Evolutionary conservation across 345 rosid genomes (phyloP).

Genomic region (Populus euphratica): DNA sequence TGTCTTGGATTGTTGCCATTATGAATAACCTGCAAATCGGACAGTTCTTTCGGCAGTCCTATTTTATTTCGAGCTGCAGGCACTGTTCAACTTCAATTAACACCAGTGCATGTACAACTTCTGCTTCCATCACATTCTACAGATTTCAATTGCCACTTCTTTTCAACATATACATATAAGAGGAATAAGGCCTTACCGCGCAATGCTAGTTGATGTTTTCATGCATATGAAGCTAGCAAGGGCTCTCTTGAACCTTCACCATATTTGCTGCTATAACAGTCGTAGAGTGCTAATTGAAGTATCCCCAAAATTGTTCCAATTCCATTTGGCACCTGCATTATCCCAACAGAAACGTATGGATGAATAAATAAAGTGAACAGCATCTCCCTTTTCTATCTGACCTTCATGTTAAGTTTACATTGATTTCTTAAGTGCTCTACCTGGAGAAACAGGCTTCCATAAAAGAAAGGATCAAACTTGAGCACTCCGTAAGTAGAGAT

Average conservation of each 20-base stretch:
- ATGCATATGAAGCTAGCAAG: conserved; percentile 25
- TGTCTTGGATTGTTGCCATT: no score
- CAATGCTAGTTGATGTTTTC: neutral
- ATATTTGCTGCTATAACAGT: conserved; percentile 29
- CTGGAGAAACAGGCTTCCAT: conserved; percentile 22
- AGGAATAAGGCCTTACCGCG: no score
- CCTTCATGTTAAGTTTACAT: no score
- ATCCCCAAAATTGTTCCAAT: conserved; percentile 47
- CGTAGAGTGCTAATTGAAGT: conserved; percentile 33
- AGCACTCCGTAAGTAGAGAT: conserved; percentile 41
- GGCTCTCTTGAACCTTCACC: conserved; percentile 30
- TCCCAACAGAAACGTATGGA: neutral
- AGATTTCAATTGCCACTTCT: neutral
- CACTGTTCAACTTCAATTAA: neutral
- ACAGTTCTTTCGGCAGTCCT: neutral
- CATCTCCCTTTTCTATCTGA: neutral
- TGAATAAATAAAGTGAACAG: neutral
- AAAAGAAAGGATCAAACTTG: conserved; percentile 43
- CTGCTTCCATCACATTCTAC: no score
- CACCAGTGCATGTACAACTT: no score
- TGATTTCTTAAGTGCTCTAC: no score
- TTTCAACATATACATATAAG: no score
- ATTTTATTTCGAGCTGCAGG: no score
- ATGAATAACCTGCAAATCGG: neutral
- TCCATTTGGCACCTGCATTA: conserved; percentile 45